These are phyloP conservation scores for Brasenia schreberi DNA, from an alignment of 164 flowering plant genomes.

Conservation along the genomic window DNA sequence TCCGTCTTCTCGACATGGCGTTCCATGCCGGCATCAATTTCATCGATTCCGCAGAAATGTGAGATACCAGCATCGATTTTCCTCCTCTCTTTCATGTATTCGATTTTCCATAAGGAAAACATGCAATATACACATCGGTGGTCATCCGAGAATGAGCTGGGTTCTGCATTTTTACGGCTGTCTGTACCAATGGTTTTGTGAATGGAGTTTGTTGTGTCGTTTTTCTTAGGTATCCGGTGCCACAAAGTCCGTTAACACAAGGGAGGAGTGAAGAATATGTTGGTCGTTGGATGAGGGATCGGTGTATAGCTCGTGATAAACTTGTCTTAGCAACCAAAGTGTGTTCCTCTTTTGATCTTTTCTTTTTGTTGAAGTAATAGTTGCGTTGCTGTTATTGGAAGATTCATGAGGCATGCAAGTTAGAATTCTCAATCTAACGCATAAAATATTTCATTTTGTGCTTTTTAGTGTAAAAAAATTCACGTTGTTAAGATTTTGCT, in stretches of 20 bases:
- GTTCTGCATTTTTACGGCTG: not conserved
- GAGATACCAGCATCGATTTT: not conserved
- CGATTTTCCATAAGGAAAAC: not conserved
- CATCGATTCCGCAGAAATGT: slow-evolving; percentile 90
- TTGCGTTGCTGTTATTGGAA: not conserved
- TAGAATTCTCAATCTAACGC: no score
- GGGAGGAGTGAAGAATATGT: slow-evolving; percentile 80
- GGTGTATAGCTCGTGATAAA: slow-evolving; percentile 44
- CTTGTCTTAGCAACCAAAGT: slow-evolving; percentile 77
- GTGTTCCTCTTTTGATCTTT: not conserved
- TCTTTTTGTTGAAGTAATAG: not conserved
- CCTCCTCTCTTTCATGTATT: not conserved
- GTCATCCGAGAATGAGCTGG: no score
- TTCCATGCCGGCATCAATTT: slow-evolving; percentile 66
- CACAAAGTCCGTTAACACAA: slow-evolving; percentile 68
- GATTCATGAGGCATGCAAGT: no score
- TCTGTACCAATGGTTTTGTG: not conserved
- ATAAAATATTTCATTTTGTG: no score
- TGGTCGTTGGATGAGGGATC: slow-evolving; percentile 55
- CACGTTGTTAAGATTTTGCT: no score
- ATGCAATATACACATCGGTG: not conserved
- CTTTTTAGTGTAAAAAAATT: no score
- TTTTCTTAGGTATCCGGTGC: slow-evolving; percentile 68
- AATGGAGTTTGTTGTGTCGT: no score
- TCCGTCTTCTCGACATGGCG: slow-evolving; percentile 58